Base-by-base conservation (phyloP, 1,284 basidiomycete genomes). In the Apiotrichum sp. region DNA sequence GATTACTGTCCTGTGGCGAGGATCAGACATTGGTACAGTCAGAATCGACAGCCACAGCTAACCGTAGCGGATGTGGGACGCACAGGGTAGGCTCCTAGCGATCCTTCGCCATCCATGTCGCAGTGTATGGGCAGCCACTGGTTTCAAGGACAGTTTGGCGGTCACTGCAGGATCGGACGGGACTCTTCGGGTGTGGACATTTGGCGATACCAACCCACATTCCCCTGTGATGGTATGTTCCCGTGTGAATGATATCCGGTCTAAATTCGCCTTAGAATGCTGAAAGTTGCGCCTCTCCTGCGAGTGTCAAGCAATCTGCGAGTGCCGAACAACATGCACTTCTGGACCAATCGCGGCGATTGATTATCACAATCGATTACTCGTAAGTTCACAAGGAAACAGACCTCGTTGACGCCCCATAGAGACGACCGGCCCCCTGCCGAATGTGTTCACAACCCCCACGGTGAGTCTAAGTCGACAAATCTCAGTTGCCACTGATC, bases 111-210 rank as follows among this genome's bases (percentile, higher is more conserved):
- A 72, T 43, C 69, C 70, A 0, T 72, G 70, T 40, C 65, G 68
- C 41, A 68, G 64, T 2, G 69, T 72, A 6, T 72, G 69, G 69
- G 58, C 64, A 5, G 64, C 62, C 4, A 50, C 58, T 5, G 55
- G 49, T 9, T 44, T 70, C 7, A 55, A 62, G 7, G 65, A 68
- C 35, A 64, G 66, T 6, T 65, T 70, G 55, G 52, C 70, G 16
- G 61, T 69, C 5, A 66, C 70, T 8, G 70, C 61, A 2, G 70
- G 70, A 9, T 69, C 67, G 6, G 70, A 72, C 47, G 64, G 67
- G 3, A 14, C 42, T 4, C 53, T 69, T 2, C 57, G 70, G 6
- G 44, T 66, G 1, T 72, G 67, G 66, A 29, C 29, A 29, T 29
- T 29, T 29, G 29, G 29, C 29, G 29, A 29, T 29, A 29, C 29